Percentiles rank a stretch among this genome's conserved stretches.
These are phyloP conservation scores for Gossypium stocksii DNA, from an alignment of 345 rosid genomes.

Conservation along the genomic window DNA sequence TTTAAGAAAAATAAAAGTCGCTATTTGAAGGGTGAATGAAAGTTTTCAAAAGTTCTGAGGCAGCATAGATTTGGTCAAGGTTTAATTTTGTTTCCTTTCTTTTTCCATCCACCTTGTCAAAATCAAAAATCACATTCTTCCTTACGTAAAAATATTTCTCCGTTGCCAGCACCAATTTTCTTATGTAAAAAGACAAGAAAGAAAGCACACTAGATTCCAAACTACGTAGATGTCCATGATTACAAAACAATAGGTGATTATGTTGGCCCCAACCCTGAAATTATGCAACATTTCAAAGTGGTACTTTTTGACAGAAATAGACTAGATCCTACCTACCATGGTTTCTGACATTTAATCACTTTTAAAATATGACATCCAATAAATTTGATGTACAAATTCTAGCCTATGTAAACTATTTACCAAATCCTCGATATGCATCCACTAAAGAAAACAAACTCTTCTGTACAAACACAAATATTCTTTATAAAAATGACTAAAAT, in stretches of 20 bases:
- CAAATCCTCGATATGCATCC: no score
- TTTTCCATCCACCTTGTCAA: neutral
- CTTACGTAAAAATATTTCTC: no score
- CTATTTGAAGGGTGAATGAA: neutral
- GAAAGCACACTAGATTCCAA: no score
- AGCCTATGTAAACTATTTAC: no score
- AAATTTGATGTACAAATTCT: no score
- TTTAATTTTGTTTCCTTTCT: neutral
- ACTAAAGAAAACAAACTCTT: neutral
- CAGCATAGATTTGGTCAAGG: neutral
- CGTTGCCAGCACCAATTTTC: no score
- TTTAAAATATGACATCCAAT: no score
- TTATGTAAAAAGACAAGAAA: no score
- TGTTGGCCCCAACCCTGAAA: neutral
- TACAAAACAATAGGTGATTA: neutral
- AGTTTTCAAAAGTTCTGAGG: neutral
- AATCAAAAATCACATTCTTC: conserved; percentile 4
- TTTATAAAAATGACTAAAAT: no score
- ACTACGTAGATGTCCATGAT: no score
- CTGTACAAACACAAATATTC: neutral
- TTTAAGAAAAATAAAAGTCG: accelerated
- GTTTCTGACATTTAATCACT: no score
- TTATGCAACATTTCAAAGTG: neutral
- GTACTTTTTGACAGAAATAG: neutral
- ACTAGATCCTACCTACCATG: no score